These are phyloP conservation scores for Thelonectria blattea DNA, from an alignment of 2,329 filamentous ascomycete species.

Conservation along the genomic window DNA sequence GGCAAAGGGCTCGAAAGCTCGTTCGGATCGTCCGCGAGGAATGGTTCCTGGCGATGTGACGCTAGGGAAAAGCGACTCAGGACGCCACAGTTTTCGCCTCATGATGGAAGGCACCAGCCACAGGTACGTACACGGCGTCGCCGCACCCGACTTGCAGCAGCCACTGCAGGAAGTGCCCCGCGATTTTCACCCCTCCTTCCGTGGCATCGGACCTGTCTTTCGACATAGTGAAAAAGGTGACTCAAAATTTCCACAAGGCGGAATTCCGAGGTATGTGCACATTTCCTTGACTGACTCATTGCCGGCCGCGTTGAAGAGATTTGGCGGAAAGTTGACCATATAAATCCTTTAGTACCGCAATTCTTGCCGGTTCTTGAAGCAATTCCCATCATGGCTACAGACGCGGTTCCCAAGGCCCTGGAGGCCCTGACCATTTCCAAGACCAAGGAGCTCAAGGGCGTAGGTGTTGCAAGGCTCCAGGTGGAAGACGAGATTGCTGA, in stretches of 20 bases:
- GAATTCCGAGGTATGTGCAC: conserved; percentile 32
- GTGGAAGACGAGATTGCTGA: background rate
- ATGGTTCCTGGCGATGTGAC: conserved; percentile 13
- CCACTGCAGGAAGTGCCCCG: conserved; percentile 38
- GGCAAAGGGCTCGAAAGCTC: background rate
- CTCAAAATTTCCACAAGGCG: conserved; percentile 40
- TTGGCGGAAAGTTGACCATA: conserved; percentile 15
- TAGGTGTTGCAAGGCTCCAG: conserved; percentile 39
- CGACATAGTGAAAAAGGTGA: conserved; percentile 33
- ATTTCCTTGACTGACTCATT: background rate
- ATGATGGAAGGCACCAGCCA: conserved; percentile 24
- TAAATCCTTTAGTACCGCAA: conserved; percentile 7
- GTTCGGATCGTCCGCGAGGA: conserved; percentile 11
- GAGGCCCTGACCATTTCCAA: conserved; percentile 61
- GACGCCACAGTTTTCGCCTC: conserved; percentile 38
- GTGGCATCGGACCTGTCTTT: conserved; percentile 22
- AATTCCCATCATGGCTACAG: conserved; percentile 49
- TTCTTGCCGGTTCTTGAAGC: conserved; percentile 33
- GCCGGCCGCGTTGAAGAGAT: background rate
- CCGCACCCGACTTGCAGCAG: background rate
- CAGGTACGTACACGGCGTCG: conserved; percentile 19
- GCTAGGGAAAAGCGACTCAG: conserved; percentile 19
- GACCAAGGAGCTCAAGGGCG: conserved; percentile 66
- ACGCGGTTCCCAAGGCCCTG: conserved; percentile 53
- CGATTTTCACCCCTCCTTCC: conserved; percentile 46